These are phyloP conservation scores for Dictyostelium firmibasis DNA, from an alignment of 78 protist genomes.

Conservation along the genomic window DNA sequence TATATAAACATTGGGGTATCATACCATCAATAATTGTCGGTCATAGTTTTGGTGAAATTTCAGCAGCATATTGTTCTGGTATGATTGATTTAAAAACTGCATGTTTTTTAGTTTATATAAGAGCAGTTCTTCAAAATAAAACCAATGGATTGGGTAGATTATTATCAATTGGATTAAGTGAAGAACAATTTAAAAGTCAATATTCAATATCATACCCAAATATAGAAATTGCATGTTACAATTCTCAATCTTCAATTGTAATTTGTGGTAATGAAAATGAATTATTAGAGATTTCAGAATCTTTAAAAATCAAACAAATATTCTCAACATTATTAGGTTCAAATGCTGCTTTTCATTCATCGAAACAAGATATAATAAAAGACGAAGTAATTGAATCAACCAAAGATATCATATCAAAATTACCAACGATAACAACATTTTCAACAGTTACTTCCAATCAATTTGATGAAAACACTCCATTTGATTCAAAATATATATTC, in stretches of 20 bases:
- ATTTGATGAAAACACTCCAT: background rate
- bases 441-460: background rate
- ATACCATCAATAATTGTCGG: slow-evolving; percentile 48
- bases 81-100: slow-evolving; percentile 7
- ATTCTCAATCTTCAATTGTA: slow-evolving; percentile 37
- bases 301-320: background rate
- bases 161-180: slow-evolving; percentile 27
- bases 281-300: background rate
- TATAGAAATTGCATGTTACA: slow-evolving; percentile 41
- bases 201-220: background rate
- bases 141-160: slow-evolving; percentile 69
- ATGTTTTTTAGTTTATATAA: background rate
- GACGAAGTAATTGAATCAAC: background rate
- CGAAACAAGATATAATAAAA: slow-evolving; percentile 29
- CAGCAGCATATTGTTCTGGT: slow-evolving; percentile 42
- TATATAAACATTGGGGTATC: slow-evolving; percentile 35
- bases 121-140: slow-evolving; percentile 11
- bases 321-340: slow-evolving; percentile 30
- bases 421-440: background rate
- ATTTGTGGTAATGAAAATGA: slow-evolving; percentile 13
- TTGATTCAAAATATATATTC: background rate
- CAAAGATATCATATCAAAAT: background rate
- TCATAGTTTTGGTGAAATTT: slow-evolving; percentile 73
- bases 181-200: background rate
- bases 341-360: slow-evolving; percentile 52